Percentiles rank a stretch among this genome's conserved stretches.
These are phyloP conservation scores for Ceraceosorus guamensis DNA, from an alignment of 1,284 basidiomycete species.

Conservation along the genomic window DNA sequence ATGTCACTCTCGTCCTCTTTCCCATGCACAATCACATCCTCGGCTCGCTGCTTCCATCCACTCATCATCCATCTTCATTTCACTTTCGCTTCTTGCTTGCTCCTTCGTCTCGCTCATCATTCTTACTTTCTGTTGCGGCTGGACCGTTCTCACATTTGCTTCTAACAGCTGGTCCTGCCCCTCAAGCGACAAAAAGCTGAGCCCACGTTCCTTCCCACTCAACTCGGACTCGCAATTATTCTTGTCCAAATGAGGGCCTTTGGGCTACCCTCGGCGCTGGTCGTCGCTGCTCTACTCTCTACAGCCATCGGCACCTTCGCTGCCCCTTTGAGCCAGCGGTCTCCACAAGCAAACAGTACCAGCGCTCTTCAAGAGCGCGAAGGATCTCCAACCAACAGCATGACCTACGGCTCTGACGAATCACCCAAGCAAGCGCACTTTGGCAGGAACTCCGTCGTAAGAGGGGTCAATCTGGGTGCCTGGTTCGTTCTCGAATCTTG, in stretches of 20 bases:
- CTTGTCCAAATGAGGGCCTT: too few relatives aligned
- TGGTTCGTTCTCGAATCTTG: constrained; percentile 9
- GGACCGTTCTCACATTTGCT: background rate
- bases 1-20: too few relatives aligned
- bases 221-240: too few relatives aligned
- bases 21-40: too few relatives aligned
- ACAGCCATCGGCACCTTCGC: background rate
- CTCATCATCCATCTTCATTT: background rate
- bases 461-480: background rate
- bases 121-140: background rate
- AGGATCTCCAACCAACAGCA: too few relatives aligned
- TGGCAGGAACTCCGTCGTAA: background rate
- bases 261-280: background rate
- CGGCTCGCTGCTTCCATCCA: background rate
- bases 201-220: too few relatives aligned
- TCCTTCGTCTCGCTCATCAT: background rate
- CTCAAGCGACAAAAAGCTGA: too few relatives aligned
- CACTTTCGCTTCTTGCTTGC: background rate
- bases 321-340: background rate
- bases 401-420: background rate
- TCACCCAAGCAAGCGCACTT: background rate
- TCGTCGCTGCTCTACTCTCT: background rate
- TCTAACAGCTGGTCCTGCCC: too few relatives aligned
- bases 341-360: background rate
- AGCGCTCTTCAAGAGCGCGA: background rate